phyloP scores from a whole-genome alignment of 345 rosid species.

The Gossypioides kirkii region DNA sequence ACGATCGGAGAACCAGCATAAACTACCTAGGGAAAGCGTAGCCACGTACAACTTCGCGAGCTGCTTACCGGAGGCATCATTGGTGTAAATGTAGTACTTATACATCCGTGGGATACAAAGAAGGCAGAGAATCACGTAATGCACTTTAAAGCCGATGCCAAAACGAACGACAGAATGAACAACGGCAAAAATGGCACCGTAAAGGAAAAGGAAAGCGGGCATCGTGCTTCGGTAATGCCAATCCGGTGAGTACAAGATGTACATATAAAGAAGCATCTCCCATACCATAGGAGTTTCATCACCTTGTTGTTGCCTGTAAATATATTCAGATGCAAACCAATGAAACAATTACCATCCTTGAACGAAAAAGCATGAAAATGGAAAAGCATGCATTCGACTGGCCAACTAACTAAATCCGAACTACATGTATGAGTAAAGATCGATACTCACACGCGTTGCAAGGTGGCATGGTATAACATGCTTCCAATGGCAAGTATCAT shows the following conservation, averaged over 20 bases:
- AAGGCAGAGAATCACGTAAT: conserved; percentile 68
- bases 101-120: conserved; percentile 88
- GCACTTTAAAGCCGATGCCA: conserved; percentile 82
- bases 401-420: background rate
- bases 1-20: conserved; percentile 76
- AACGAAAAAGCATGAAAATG: no score
- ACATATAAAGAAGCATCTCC: conserved; percentile 88
- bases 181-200: conserved; percentile 77
- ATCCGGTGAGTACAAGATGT: conserved; percentile 94
- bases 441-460: conserved; percentile 67
- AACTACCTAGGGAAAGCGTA: conserved; percentile 48
- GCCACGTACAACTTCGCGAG: conserved; percentile 68
- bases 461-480: conserved; percentile 79
- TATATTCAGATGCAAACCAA: background rate
- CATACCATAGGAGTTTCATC: conserved; percentile 99
- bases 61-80: conserved; percentile 57
- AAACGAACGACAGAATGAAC: conserved; percentile 63
- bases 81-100: conserved; percentile 89
- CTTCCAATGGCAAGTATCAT: conserved; percentile 89
- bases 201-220: conserved; percentile 91
- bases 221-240: conserved; percentile 95
- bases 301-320: conserved; percentile 83
- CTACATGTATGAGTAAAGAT: background rate
- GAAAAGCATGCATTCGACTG: background rate
- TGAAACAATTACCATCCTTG: background rate